phyloP scores from a whole-genome alignment of 768 basidiomycete species.

The Ephemerocybe angulata region DNA sequence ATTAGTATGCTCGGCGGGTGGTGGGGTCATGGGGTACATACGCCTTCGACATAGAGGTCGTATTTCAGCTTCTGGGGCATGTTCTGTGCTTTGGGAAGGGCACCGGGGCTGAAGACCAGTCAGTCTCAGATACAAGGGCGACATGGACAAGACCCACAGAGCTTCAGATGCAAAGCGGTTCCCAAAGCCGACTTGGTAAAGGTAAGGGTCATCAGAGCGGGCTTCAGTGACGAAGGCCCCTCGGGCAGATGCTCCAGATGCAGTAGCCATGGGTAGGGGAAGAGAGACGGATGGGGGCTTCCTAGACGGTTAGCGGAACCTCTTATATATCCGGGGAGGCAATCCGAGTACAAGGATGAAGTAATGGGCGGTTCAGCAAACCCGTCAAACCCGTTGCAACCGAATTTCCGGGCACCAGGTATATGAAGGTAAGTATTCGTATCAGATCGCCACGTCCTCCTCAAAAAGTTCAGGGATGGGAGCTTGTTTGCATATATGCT shows the following conservation, averaged over 20 bases:
- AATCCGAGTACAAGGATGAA: background rate
- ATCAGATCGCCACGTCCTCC: background rate
- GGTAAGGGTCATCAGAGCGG: constrained; percentile 47
- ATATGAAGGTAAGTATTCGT: background rate
- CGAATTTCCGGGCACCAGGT: no score
- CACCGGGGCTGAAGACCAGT: constrained; percentile 40
- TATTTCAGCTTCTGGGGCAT: constrained; percentile 61
- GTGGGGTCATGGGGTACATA: constrained; percentile 25
- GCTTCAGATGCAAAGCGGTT: constrained; percentile 56
- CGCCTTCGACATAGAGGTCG: constrained; percentile 58
- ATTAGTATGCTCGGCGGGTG: background rate
- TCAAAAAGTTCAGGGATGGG: background rate
- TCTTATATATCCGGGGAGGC: background rate
- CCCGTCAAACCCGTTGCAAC: no score
- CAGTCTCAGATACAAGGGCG: background rate
- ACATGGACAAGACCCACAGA: constrained; percentile 33
- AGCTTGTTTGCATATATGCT: background rate
- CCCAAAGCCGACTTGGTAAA: constrained; percentile 57
- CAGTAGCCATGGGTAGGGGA: constrained; percentile 20
- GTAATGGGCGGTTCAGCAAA: background rate
- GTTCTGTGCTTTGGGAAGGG: constrained; percentile 57
- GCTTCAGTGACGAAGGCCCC: constrained; percentile 34
- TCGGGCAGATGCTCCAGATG: constrained; percentile 38
- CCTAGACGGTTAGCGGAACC: background rate
- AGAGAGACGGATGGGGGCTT: background rate